These are phyloP conservation scores for Veloporphyrellus conicus DNA, from an alignment of 1,284 basidiomycete genomes.

Conservation along the genomic window DNA sequence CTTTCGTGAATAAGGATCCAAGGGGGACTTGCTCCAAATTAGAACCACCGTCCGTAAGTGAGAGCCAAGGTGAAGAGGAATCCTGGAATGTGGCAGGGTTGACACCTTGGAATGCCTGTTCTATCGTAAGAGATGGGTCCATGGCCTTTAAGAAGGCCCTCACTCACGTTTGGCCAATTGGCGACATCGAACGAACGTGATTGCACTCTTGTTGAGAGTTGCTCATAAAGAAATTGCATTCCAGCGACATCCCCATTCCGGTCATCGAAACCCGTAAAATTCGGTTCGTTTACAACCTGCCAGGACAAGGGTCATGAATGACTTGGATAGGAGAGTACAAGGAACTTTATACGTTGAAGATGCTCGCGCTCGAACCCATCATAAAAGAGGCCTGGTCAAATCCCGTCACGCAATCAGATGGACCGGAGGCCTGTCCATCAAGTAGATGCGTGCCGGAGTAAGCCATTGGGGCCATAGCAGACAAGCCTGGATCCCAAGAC, in stretches of 20 bases:
- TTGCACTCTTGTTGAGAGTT: constrained; percentile 43
- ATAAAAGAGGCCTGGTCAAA: constrained; percentile 66
- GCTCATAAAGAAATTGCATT: constrained; percentile 45
- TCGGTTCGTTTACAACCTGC: constrained; percentile 46
- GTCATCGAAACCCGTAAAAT: constrained; percentile 27
- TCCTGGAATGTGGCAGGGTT: constrained; percentile 45
- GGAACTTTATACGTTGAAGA: constrained; percentile 52
- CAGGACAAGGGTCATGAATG: constrained; percentile 24
- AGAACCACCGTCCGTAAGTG: constrained; percentile 58
- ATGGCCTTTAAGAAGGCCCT: background rate
- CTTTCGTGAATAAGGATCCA: constrained; percentile 59
- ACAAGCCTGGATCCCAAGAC: constrained; percentile 63
- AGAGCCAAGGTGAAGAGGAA: constrained; percentile 46
- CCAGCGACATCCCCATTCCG: constrained; percentile 37
- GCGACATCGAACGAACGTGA: constrained; percentile 58
- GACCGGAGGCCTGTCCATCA: constrained; percentile 47
- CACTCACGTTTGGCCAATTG: constrained; percentile 58
- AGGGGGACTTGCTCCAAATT: constrained; percentile 65
- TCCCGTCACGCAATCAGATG: constrained; percentile 54
- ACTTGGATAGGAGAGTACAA: background rate
- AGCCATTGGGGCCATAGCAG: constrained; percentile 55
- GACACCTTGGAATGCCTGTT: constrained; percentile 50
- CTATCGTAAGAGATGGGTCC: background rate
- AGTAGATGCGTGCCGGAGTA: constrained; percentile 57
- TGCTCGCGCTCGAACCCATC: constrained; percentile 60